Evolutionary conservation across 805 yeast species (phyloP), one percentile per base, ranked within the genome.

Genomic region (Yamadazyma kitorensis): DNA sequence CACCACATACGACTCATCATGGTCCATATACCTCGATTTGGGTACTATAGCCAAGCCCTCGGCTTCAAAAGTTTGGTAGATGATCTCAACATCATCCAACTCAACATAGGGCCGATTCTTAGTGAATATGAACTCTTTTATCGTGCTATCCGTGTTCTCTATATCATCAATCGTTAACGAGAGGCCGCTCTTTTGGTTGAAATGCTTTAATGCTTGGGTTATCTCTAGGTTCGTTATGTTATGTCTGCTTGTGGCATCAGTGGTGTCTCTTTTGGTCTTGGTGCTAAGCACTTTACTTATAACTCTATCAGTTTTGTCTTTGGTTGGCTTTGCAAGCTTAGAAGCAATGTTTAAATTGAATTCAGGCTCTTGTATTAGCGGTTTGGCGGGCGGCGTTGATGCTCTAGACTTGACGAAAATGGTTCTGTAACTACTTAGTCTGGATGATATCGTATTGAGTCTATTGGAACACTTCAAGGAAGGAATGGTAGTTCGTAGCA

Each of bases 11-110:
- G 17, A 18, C 10, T 29, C 31, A 4, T 25, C 29, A 10, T 29
- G 14, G n/a, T 29, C 25, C 3, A 43, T 45, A 36, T 56, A 55
- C 34, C 37, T 31, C 4, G 41, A 26, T 31, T 47, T 49, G 12
- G 59, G 51, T 2, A 63, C 43, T 6, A 67, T 26, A 0, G 55
- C 72, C 9, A 64, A 23, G 0, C 73, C 72, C 6, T 55, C 60
- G 1, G 68, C 73, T 30, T 59, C 65, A 0, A 53, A 40, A 1
- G 66, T 54, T 24, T 54, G 54, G 19, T 56, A 50, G 1, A 49
- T 27, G 2, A 66, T 50, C 5, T 47, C 51, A 1, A 61, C 53
- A 11, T 40, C 36, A 1, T 21, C 29, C 1, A 49, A 11, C 7
- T 21, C 28, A 4, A 28, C 27, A 3, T 28, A 8, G 3, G 61